These are phyloP conservation scores for Exserohilum turcica DNA, from an alignment of 2,329 filamentous ascomycete genomes.

Conservation along the genomic window DNA sequence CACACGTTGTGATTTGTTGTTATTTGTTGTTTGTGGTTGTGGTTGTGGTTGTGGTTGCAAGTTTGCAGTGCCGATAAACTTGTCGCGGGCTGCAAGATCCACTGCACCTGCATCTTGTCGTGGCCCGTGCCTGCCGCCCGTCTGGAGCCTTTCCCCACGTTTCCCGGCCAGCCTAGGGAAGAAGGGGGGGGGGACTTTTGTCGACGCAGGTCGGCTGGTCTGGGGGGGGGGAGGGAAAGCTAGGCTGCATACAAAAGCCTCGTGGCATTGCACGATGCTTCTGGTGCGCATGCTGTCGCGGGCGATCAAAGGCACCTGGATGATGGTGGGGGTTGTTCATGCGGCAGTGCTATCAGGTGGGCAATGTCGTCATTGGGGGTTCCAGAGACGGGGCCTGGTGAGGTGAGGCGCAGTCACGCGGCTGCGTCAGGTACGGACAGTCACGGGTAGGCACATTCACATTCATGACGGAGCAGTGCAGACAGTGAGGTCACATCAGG, in stretches of 20 bases:
- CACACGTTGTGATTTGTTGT: background rate
- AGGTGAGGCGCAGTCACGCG: slow-evolving; percentile 42
- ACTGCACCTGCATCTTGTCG: slow-evolving; percentile 21
- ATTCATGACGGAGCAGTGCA: too few species aligned
- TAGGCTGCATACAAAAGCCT: background rate
- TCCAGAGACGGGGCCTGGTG: slow-evolving; percentile 24
- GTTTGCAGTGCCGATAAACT: too few species aligned
- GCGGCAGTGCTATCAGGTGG: slow-evolving; percentile 19
- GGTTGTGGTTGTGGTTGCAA: slow-evolving; percentile 17
- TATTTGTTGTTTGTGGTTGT: background rate
- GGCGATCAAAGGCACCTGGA: background rate
- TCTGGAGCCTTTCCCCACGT: slow-evolving; percentile 22
- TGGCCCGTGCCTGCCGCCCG: slow-evolving; percentile 22
- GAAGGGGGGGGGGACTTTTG: too few species aligned
- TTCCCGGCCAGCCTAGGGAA: slow-evolving; percentile 4
- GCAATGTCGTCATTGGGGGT: slow-evolving; percentile 45
- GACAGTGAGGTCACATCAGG: slow-evolving; percentile 12
- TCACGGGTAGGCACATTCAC: slow-evolving; percentile 15
- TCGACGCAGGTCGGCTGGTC: slow-evolving; percentile 2
- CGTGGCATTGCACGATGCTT: background rate
- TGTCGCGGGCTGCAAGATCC: slow-evolving; percentile 16
- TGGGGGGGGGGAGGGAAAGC: background rate
- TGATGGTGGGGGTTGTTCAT: background rate
- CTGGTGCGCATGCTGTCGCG: background rate
- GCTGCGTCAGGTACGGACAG: slow-evolving; percentile 24